Base-by-base conservation (phyloP, 129 eudicot genomes). In the Gnaphalium uliginosum region DNA sequence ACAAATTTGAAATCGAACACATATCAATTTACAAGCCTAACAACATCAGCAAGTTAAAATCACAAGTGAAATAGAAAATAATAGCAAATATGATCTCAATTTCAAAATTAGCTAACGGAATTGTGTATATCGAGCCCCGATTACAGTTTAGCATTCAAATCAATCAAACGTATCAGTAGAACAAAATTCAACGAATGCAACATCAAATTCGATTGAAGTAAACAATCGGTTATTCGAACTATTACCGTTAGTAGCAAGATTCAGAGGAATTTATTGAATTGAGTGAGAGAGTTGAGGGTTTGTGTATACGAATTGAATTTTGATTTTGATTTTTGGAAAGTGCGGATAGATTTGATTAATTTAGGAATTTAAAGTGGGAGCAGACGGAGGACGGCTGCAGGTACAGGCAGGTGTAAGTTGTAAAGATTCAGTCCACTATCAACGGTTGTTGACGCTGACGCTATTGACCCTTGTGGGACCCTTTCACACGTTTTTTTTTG, bases 361-460 rank as follows among this genome's bases (percentile, higher is more conserved):
- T 46, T 46, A 46, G 53, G 53, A 46, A 46, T 46, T 2, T 35
- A 23, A 35, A 24, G 4, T 8, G 41, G 50, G 57, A 79, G n/a
- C n/a, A n/a, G n/a, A n/a, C n/a, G n/a, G n/a, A n/a, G 63, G 51
- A 19, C 33, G 83, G 74, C 69, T 62, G 35, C 1, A 19, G 69
- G 75, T 46, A 24, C 4, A 19, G 22, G 8, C 30, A 21, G 4
- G 63, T 64, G 51, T 57, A 51, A 64, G 1, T 17, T 19, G 22
- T 6, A 18, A 53, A 4, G n/a, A 78, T 9, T 39, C 46, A 26
- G 48, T 27, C 62, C 19, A 79, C 74, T 17, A 1, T 35, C 82
- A 73, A 79, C 74, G 75, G 63, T 29, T 73, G 69, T 79, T 50
- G 51, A 58, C 59, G 78, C 74, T 73, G 83, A 79, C 78, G 35